Evolutionary conservation across 257 asterid genomes (phyloP), one percentile per base, ranked within the genome.

Genomic region (Solanum chmielewskii): DNA sequence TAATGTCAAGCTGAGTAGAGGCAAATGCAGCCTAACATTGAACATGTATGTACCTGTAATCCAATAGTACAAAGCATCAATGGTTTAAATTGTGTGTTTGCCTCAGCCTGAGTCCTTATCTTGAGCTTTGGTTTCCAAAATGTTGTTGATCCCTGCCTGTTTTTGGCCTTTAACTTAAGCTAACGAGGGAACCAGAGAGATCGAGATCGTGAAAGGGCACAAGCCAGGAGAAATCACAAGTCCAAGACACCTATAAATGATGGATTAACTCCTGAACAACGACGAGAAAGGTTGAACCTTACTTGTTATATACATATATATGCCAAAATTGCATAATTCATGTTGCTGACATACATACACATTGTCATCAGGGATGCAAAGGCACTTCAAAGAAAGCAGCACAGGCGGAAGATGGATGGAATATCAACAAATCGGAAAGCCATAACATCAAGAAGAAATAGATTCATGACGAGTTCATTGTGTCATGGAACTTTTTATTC

Each of bases 171-270:
- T 95, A 88, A 96, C 95, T 44, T 60, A 83, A 89, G 92, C 91
- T 85, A 83, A 94, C 95, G 96, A 11, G 96, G 98, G 5, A 96
- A 87, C 70, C 98, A 96, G 89, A 94, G 99, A 89, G 99, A 95
- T 3, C 94, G 96, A 21, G 98, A 96, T 86, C 93, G 98, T 1
- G 98, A 94, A 88, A 95, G 98, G 89, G 99, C 98, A 86, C 97
- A 94, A 49, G 98, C 99, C 78, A 92, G 98, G 86, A 84, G 91
- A 16, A 92, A 87, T 27, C 15, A 88, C 33, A 96, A 95, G 88
- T 9, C 89, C 90, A 92, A 87, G 89, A 89, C 89, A 14, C 85
- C 87, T 2, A 95, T 90, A 84, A 94, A 88, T 41, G 96, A 94
- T 77, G 97, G 97, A 78, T 91, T 94, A 89, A 95, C 96, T 47